Evolutionary conservation across 768 basidiomycete genomes (phyloP).

Genomic region (Naganishia randhawae): DNA sequence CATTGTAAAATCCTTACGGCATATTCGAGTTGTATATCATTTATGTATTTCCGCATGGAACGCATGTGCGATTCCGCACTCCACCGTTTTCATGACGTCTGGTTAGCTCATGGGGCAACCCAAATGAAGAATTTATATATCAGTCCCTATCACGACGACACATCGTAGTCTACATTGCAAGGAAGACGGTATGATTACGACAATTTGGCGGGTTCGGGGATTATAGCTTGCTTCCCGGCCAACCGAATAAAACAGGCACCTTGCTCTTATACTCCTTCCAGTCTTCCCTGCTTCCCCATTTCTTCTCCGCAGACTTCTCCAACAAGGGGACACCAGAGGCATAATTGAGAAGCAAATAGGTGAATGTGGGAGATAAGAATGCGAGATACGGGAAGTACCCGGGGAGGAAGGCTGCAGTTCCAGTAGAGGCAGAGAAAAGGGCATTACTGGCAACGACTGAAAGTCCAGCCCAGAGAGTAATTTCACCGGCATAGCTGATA

Average conservation of each 20-base stretch:
- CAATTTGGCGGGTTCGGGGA: too few species aligned
- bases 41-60: too few species aligned
- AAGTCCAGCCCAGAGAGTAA: conserved; percentile 67
- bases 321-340: conserved; percentile 69
- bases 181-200: too few species aligned
- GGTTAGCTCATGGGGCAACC: too few species aligned
- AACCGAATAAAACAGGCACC: conserved; percentile 39
- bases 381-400: conserved; percentile 49
- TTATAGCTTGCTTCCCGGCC: conserved; percentile 31
- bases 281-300: conserved; percentile 34
- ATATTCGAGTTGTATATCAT: background rate
- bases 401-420: conserved; percentile 50
- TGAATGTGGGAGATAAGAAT: conserved; percentile 62
- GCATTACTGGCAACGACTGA: conserved; percentile 60
- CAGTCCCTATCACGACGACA: too few species aligned
- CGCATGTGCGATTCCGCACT: too few species aligned
- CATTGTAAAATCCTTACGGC: background rate
- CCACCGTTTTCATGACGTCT: too few species aligned
- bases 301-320: conserved; percentile 53
- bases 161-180: too few species aligned
- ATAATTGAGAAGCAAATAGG: conserved; percentile 59
- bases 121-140: too few species aligned
- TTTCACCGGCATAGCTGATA: conserved; percentile 67
- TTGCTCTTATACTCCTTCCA: conserved; percentile 40
- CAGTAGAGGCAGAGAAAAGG: conserved; percentile 51